Percentiles rank a stretch among this genome's conserved stretches.
Conservation (phyloP, 306 rosid genomes). For the Vigna mungo region DNA sequence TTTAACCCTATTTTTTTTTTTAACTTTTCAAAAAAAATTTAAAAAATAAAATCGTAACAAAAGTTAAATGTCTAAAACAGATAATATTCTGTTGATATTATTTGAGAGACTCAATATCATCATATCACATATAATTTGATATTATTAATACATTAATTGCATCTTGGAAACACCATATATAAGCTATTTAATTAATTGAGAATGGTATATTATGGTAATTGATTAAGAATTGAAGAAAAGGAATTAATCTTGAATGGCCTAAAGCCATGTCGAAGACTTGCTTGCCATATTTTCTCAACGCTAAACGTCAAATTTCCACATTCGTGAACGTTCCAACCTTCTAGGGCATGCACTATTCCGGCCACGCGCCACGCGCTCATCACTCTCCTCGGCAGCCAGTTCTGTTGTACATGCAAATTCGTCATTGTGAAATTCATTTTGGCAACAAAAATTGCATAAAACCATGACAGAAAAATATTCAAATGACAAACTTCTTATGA, state of each 20-base stretch:
- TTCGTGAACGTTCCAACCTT: conserved; percentile 73
- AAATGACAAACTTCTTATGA: background rate
- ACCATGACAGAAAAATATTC: background rate
- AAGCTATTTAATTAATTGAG: background rate
- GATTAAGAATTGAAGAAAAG: conserved; percentile 9
- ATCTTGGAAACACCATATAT: background rate
- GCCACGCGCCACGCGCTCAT: conserved; percentile 88
- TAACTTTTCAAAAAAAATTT: too few relatives aligned
- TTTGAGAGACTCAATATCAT: too few relatives aligned
- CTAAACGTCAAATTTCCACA: conserved; percentile 57
- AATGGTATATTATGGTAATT: background rate
- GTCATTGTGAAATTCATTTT: background rate
- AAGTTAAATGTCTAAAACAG: too few relatives aligned
- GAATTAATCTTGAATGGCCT: conserved; percentile 54
- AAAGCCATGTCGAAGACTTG: conserved; percentile 75
- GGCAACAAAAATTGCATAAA: background rate
- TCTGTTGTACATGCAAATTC: conserved; percentile 40
- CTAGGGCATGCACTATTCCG: conserved; percentile 71
- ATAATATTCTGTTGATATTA: too few relatives aligned
- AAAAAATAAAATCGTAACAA: too few relatives aligned
- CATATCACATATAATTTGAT: background rate
- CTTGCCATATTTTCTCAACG: conserved; percentile 65
- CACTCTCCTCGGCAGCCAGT: conserved; percentile 84
- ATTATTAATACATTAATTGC: background rate
- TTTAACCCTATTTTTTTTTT: too few relatives aligned